Evolutionary conservation across 306 rosid species (phyloP).

Genomic region (Rosa rugosa): DNA sequence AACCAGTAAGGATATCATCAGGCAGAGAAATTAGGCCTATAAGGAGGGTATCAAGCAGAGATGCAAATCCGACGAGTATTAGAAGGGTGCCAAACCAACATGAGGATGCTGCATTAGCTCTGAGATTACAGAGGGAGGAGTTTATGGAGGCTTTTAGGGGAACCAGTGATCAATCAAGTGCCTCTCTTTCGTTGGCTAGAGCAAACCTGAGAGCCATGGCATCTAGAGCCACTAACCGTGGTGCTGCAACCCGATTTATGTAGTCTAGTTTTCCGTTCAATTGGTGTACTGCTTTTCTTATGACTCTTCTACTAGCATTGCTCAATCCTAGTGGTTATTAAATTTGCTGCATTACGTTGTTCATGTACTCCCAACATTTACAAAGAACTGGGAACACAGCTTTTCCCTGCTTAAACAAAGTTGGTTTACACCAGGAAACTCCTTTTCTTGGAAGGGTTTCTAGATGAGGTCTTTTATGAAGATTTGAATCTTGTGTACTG

Average conservation of each 20-base stretch:
- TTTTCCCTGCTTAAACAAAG: neutral
- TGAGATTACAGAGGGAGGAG: slow-evolving; percentile 87
- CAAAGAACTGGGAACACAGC: neutral
- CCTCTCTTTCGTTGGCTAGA: slow-evolving; percentile 44
- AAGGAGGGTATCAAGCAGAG: slow-evolving; percentile 26
- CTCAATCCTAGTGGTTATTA: neutral
- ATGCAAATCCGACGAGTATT: slow-evolving; percentile 25
- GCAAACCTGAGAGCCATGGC: slow-evolving; percentile 74
- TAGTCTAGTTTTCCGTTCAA: neutral
- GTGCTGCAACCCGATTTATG: slow-evolving; percentile 36
- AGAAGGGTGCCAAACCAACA: slow-evolving; percentile 58
- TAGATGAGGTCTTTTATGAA: neutral
- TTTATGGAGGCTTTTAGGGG: slow-evolving; percentile 63
- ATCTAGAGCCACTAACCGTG: slow-evolving; percentile 55
- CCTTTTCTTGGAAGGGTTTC: neutral
- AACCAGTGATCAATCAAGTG: slow-evolving; percentile 34
- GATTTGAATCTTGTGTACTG: neutral
- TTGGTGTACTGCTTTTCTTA: neutral
- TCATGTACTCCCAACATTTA: neutral
- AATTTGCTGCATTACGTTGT: slow-evolving; percentile 1
- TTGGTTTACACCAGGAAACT: neutral
- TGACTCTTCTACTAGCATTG: neutral
- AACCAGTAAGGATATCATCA: neutral
- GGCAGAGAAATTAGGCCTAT: neutral
- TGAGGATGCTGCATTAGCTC: slow-evolving; percentile 84